Base-by-base conservation (phyloP, 192 early-diverging fungal species). In the Coemansia asiatica region DNA sequence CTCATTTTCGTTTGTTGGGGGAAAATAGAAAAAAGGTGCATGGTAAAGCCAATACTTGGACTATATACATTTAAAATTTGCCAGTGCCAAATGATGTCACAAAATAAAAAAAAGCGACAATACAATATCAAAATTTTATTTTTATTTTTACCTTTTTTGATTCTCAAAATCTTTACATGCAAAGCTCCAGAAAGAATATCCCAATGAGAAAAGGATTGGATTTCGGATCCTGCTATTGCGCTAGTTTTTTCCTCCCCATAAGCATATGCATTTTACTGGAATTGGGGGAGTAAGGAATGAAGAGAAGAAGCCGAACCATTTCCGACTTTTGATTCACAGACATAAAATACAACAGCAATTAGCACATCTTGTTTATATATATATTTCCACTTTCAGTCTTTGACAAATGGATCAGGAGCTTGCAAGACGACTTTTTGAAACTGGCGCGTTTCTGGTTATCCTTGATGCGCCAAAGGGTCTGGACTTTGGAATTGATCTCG, bases 401-500 rank as follows among this genome's bases (percentile, higher is more conserved):
- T 36, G 35, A 36, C 6, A 36, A 36, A 93, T 97, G 89, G 91
- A 95, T 61, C 93, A 92, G 71, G 82, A 90, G 54, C 89, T 89
- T n/a, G 90, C 93, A 0, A 87, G 88, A 66, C 67, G 58, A 33
- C 67, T 95, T 25, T 94, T 95, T 69, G 87, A 88, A 10, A 76
- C 86, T 21, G 93, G 92, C 19, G 94, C 87, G 15, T 83, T 88
- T 47, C 68, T 97, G n/a, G 70, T 98, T 18, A 85, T 96, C 48
- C 69, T 96, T 9, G 87, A 93, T 68, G 89, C 90, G 12, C 95
- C 96, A 1, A 49, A 66, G 13, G 84, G 89, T 23, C 73, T 92
- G 10, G 88, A 95, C 68, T 95, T 98, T 69, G 96, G 96, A 13
- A 89, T 97, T 56, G 96, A 97, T 69, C 85, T 87, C 71, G 92